These are phyloP conservation scores for Penicillium parvum DNA, from an alignment of 495 filamentous ascomycete genomes.

Conservation along the genomic window DNA sequence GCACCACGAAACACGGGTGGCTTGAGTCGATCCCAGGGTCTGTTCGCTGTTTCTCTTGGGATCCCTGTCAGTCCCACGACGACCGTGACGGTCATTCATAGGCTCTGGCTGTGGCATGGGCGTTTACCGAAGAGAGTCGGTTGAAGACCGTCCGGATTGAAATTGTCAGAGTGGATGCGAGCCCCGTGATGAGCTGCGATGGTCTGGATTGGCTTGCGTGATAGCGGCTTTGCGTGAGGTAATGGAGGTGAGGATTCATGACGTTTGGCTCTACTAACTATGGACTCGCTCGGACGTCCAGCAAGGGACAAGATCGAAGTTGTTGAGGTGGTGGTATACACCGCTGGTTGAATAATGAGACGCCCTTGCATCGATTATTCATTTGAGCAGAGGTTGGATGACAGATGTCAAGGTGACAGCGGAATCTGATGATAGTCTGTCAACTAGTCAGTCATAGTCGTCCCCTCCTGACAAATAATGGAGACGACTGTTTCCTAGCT, in stretches of 20 bases:
- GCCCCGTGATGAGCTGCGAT: constrained; percentile 1
- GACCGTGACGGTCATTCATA: no score
- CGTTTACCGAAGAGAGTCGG: constrained; percentile 7
- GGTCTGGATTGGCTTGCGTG: not conserved
- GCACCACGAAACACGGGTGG: constrained; percentile 39
- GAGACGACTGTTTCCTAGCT: not conserved
- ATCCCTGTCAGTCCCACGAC: constrained; percentile 21
- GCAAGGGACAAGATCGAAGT: constrained; percentile 1
- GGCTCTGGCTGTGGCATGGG: no score
- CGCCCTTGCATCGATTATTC: no score
- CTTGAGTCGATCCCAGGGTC: constrained; percentile 30
- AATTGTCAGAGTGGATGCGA: constrained; percentile 2
- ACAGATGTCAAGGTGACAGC: no score
- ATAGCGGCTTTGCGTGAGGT: constrained; percentile 1
- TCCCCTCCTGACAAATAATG: not conserved
- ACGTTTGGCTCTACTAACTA: not conserved
- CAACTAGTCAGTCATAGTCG: no score
- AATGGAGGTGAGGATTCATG: not conserved
- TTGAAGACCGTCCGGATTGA: constrained; percentile 6
- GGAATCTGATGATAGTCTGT: no score
- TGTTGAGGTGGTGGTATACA: constrained; percentile 3
- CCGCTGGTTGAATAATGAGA: no score
- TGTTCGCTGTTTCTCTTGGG: constrained; percentile 29
- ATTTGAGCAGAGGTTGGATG: no score
- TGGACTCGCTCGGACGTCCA: not conserved